A percentile compares a stretch with the other conserved stretches of the same genome.
These are phyloP conservation scores for Kurtzmaniella quercitrusa DNA, from an alignment of 1,139 yeast genomes.

Conservation along the genomic window DNA sequence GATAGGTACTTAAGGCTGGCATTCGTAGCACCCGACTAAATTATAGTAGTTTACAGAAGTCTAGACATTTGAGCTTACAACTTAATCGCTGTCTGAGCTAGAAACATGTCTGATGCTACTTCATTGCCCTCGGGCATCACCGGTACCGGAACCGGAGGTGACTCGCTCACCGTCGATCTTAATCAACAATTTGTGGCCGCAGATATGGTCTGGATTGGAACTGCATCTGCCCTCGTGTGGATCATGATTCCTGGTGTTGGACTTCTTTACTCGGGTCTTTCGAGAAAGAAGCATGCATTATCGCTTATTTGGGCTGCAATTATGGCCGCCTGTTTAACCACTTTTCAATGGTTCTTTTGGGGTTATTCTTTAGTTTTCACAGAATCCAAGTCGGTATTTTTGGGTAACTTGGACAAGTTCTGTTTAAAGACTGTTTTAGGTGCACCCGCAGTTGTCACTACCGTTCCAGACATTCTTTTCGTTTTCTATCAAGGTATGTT, in stretches of 20 bases:
- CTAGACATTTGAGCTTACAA: not conserved
- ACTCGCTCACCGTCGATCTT: slow-evolving; percentile 67
- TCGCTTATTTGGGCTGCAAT: slow-evolving; percentile 91
- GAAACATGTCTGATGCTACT: slow-evolving; percentile 1
- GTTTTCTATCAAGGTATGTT: slow-evolving; percentile 95
- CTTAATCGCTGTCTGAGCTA: too few relatives aligned
- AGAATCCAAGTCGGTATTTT: slow-evolving; percentile 62
- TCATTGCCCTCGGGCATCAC: slow-evolving; percentile 31
- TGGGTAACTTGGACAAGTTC: slow-evolving; percentile 79
- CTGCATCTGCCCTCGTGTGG: slow-evolving; percentile 77
- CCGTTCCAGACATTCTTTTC: slow-evolving; percentile 82
- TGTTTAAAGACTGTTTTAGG: slow-evolving; percentile 78
- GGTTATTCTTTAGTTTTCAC: slow-evolving; percentile 89
- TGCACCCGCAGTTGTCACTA: slow-evolving; percentile 63
- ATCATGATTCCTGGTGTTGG: slow-evolving; percentile 96
- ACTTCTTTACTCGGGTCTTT: slow-evolving; percentile 80
- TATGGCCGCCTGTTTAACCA: slow-evolving; percentile 76
- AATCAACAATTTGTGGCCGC: slow-evolving; percentile 70
- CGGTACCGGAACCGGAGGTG: slow-evolving; percentile 71
- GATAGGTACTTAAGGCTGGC: not conserved
- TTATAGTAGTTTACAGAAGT: not conserved
- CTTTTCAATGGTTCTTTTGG: slow-evolving; percentile 98
- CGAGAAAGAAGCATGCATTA: slow-evolving; percentile 89
- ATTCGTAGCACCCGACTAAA: not conserved
- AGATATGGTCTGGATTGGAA: slow-evolving; percentile 87